Percentiles rank a stretch among this genome's conserved stretches.
phyloP scores from a whole-genome alignment of 257 asterid genomes.

The Petunia axillaris region DNA sequence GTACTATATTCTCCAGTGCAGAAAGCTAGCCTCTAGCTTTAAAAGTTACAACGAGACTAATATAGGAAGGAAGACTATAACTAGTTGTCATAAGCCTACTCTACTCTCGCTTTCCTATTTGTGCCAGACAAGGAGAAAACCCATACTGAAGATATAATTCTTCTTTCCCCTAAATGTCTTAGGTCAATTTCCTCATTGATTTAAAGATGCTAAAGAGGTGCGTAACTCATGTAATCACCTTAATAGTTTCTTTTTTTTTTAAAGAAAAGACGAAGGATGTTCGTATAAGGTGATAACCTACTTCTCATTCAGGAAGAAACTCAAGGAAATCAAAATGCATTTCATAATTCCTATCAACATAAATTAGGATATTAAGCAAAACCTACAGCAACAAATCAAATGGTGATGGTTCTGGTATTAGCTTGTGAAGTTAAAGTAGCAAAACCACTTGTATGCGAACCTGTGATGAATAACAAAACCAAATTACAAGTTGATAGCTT shows the following conservation, averaged over 20 bases:
- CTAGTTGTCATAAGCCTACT: conserved; percentile 2
- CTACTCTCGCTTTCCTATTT: not conserved
- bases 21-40: conserved; percentile 14
- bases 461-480: not conserved
- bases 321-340: conserved; percentile 12
- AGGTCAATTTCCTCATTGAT: not conserved
- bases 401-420: not conserved
- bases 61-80: not conserved
- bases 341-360: not conserved
- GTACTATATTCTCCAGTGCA: not conserved
- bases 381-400: conserved; percentile 8
- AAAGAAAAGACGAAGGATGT: not conserved
- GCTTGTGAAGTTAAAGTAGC: not conserved
- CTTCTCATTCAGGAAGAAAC: not conserved
- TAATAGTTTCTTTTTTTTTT: not conserved
- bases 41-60: not conserved
- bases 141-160: not conserved
- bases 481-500: not conserved
- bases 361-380: not conserved
- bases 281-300: not conserved
- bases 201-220: not conserved
- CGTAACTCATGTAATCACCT: not conserved
- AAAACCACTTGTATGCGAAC: not conserved
- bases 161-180: not conserved
- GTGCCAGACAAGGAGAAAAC: not conserved